A percentile compares a stretch with the other conserved stretches of the same genome.
Evolutionary conservation across 768 basidiomycete species (phyloP).

Genomic region (Pleurotus djamor): DNA sequence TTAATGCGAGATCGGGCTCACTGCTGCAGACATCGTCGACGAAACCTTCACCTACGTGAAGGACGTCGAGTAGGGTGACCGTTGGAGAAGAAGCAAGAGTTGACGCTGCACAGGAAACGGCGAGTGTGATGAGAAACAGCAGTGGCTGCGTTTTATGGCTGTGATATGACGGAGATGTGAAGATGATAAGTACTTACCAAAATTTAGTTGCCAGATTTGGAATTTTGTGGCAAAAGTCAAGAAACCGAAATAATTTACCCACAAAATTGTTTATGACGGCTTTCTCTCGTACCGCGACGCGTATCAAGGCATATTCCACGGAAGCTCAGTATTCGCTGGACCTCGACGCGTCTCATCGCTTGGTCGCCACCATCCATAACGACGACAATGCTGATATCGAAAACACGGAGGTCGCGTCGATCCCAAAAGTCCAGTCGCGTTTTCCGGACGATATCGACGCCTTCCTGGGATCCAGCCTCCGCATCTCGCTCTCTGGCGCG

Average conservation of each 20-base stretch:
- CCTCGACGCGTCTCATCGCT: conserved; percentile 44
- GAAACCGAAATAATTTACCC: too few species aligned
- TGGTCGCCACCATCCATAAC: conserved; percentile 29
- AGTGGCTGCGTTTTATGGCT: conserved; percentile 4
- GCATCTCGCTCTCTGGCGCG: conserved; percentile 52
- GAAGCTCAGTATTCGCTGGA: conserved; percentile 36
- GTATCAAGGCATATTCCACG: conserved; percentile 37
- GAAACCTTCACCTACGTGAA: not conserved
- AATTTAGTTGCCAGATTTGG: not conserved
- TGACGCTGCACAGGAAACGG: not conserved
- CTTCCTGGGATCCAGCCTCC: conserved; percentile 44
- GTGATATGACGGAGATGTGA: not conserved
- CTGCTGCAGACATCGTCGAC: conserved; percentile 12
- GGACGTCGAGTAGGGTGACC: conserved; percentile 1
- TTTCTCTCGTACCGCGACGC: conserved; percentile 10
- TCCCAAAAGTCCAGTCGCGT: conserved; percentile 24
- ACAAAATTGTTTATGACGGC: too few species aligned
- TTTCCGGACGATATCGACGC: conserved; percentile 45
- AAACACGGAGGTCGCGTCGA: conserved; percentile 10
- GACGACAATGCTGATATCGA: conserved; percentile 6
- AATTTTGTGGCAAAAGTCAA: not conserved
- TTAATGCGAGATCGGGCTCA: conserved; percentile 12
- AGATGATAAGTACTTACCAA: not conserved
- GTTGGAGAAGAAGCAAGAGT: not conserved
- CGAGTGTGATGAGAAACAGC: not conserved